These are phyloP conservation scores for Euclidium syriacum DNA, from an alignment of 345 rosid genomes.

Conservation along the genomic window DNA sequence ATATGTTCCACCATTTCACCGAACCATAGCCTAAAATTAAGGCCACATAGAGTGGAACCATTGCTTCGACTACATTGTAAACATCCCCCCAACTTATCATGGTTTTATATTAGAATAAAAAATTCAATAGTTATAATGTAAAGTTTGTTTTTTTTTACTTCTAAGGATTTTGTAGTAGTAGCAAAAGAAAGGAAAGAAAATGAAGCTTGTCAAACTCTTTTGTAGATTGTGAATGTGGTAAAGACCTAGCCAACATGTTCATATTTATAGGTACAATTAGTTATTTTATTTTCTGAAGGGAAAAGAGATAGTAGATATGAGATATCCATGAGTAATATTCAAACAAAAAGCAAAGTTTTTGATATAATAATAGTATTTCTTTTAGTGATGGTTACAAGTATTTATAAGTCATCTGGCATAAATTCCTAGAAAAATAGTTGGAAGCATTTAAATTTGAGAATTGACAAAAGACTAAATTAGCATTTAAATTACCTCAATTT, in stretches of 20 bases:
- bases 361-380: background rate
- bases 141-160: conserved; percentile 5
- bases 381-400: background rate
- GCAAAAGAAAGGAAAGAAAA: conserved; percentile 7
- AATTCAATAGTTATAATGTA: background rate
- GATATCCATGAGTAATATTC: background rate
- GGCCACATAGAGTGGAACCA: conserved; percentile 80
- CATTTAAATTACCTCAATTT: background rate
- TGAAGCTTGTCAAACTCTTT: conserved; percentile 2
- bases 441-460: background rate
- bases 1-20: conserved; percentile 79
- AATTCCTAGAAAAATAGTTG: background rate
- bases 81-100: conserved; percentile 80
- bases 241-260: background rate
- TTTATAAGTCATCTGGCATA: background rate
- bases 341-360: background rate
- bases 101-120: background rate
- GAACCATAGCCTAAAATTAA: conserved; percentile 79
- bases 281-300: background rate
- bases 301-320: background rate
- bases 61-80: conserved; percentile 73
- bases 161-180: background rate
- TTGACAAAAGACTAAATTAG: background rate
- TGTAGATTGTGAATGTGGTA: conserved; percentile 18
- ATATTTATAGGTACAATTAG: conserved; percentile 18